Base-by-base conservation (phyloP, 345 rosid species). In the Eucalyptus globulus region DNA sequence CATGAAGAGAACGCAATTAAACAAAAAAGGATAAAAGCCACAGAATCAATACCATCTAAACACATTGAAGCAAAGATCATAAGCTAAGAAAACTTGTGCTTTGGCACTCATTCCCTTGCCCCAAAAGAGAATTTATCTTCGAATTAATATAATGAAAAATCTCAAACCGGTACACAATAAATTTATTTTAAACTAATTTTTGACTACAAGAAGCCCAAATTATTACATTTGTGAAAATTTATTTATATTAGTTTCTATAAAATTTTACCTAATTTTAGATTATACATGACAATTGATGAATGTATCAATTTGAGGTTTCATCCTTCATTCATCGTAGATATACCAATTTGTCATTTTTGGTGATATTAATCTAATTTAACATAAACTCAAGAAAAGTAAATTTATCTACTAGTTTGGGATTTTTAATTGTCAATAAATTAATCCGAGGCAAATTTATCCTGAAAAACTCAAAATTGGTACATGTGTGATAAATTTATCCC, bases 401-500 rank as follows among this genome's bases (percentile, higher is more conserved):
- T 22, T 56, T 56, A 10, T 56, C 5, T 22, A 56, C 56, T 53
- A 53, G 9, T 8, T 53, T 56, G 6, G 27, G 6, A 24, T 21
- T 56, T 56, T 54, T 54, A 9, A 8, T 54, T 22, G 6, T 56
- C 26, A 56, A 56, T 53, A 24, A 22, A 56, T 56, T 56, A 56
- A 22, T 56, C 9, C 4, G 27, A 24, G 6, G 13, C 4, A 56
- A 56, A 56, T 56, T 56, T 49, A 49, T 49, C 7, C 6, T 49
- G 0, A 49, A 49, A 49, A 49, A 2, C 51, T 16, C 51, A 1
- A 49, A 49, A 49, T 14, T 49, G 3, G 0, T 49, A 14, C 11
- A 45, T 3, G 6, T 14, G 1, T 49, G 17, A 14, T 1, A 49
- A 49, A 49, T 49, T 49, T 49, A 49, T 16, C 7, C 0, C 1